A percentile compares a stretch with the other conserved stretches of the same genome.
Conservation (phyloP, 2,329 filamentous ascomycete species). For the Ceratocystis cacaofunesta region DNA sequence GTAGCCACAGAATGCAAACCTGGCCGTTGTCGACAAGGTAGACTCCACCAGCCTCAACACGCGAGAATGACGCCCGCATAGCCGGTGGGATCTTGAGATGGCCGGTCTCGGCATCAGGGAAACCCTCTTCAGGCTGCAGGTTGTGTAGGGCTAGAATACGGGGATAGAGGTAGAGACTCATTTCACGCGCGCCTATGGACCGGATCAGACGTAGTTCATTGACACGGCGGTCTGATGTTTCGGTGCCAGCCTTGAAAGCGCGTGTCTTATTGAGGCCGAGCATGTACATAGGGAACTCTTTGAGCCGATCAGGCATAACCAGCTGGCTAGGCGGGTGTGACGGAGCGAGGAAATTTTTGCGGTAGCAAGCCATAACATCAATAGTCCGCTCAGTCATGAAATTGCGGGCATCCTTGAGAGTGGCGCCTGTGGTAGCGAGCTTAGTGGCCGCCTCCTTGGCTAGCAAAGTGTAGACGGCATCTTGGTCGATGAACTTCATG, state of each 20-base stretch:
- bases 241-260: constrained; percentile 83
- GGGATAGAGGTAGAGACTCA: constrained; percentile 87
- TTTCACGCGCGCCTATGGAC: constrained; percentile 70
- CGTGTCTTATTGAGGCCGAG: constrained; percentile 78
- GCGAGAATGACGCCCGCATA: constrained; percentile 69
- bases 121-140: constrained; percentile 73
- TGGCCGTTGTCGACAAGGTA: constrained; percentile 96
- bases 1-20: constrained; percentile 80
- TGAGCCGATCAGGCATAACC: constrained; percentile 86
- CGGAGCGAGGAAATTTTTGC: constrained; percentile 75
- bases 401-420: constrained; percentile 72
- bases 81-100: constrained; percentile 71
- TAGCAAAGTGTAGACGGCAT: constrained; percentile 75
- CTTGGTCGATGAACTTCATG: constrained; percentile 91
- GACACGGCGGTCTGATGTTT: constrained; percentile 77
- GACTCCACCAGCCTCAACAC: constrained; percentile 81
- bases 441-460: constrained; percentile 90
- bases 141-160: constrained; percentile 87
- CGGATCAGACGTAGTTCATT: constrained; percentile 86
- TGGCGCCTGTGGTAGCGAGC: constrained; percentile 51
- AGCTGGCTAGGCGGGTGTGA: constrained; percentile 81
- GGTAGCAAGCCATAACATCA: constrained; percentile 79
- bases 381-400: constrained; percentile 81
- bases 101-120: constrained; percentile 72
- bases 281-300: constrained; percentile 95